Base-by-base conservation (phyloP, 345 rosid species). In the Lumnitzera racemosa region DNA sequence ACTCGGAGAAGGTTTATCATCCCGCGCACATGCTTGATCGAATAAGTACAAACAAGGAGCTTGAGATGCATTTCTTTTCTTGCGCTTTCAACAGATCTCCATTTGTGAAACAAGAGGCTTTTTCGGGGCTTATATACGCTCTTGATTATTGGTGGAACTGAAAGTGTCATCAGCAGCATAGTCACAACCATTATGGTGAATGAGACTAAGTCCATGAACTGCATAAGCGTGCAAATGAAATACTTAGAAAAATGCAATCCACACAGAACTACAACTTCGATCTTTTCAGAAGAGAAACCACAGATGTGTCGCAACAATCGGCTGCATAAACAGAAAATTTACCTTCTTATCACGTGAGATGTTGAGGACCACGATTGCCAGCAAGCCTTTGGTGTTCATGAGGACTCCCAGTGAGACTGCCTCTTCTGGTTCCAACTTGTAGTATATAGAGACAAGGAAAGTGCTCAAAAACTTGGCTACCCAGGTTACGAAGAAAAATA, bases 351-450 rank as follows among this genome's bases (percentile, higher is more conserved):
- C 72, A 23, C 85, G 79, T 20, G 83, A 91, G 2, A 72, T 57
- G 46, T 83, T 81, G 23, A 88, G 55, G 53, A 77, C 15, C 7
- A 88, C 72, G 20, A 88, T 53, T 12, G 84, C 72, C 69, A 83
- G 48, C 17, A 83, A 69, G 12, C 96, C 96, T 66, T 85, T 85
- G 14, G 87, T 79, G 77, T 85, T 88, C 89, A 85, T 79, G 49
- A 88, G 81, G 8, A 72, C 61, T 6, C 87, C 91, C 11, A 85
- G 64, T 20, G 80, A 71, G 0, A 78, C 12, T 2, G 76, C 77
- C 24, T 85, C 87, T 46, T 50, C 64, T 15, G 75, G 14, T 20
- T 79, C 62, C 68, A 74, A 60, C 15, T 63, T 65, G 69, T 56
- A 52, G 17, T 63, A 56, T 5, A 60, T 0, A 25, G 80, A 72